A percentile compares a stretch with the other conserved stretches of the same genome.
These are phyloP conservation scores for Lithospermum erythrorhizon DNA, from an alignment of 257 asterid genomes.

Conservation along the genomic window DNA sequence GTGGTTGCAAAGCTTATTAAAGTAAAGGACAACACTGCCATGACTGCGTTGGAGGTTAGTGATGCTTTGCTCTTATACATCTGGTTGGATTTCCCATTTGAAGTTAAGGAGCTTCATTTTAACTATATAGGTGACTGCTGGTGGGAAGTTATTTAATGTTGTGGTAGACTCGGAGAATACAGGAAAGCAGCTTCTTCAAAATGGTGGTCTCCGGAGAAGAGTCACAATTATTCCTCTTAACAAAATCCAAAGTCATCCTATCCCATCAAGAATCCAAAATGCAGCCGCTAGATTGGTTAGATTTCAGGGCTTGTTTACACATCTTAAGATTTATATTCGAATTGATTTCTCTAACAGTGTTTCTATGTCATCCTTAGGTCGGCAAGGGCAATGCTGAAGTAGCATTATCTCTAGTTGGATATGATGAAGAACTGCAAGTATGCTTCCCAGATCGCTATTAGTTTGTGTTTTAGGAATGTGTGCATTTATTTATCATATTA, in stretches of 20 bases:
- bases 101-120: slow-evolving; percentile 1
- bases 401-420: slow-evolving; percentile 90
- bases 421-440: slow-evolving; percentile 77
- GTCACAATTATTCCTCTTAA: slow-evolving; percentile 89
- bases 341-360: slow-evolving; percentile 7
- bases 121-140: slow-evolving; percentile 82
- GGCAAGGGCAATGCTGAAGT: slow-evolving; percentile 94
- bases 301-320: slow-evolving; percentile 7
- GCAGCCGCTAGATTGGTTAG: slow-evolving; percentile 76
- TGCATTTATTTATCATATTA: not conserved
- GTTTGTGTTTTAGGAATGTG: slow-evolving; percentile 3
- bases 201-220: slow-evolving; percentile 78
- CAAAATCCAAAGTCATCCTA: slow-evolving; percentile 69
- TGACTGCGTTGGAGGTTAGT: slow-evolving; percentile 84
- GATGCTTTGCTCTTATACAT: not conserved
- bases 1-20: slow-evolving; percentile 87
- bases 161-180: slow-evolving; percentile 90
- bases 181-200: slow-evolving; percentile 78
- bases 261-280: slow-evolving; percentile 46
- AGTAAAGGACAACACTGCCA: slow-evolving; percentile 77
- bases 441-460: slow-evolving; percentile 8
- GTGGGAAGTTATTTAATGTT: slow-evolving; percentile 83
- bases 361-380: slow-evolving; percentile 39
- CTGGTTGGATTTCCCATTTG: not conserved
- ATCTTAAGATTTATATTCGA: slow-evolving; percentile 3